These are phyloP conservation scores for Coemansia sp. DNA, from an alignment of 192 early-diverging fungal species.

Conservation along the genomic window DNA sequence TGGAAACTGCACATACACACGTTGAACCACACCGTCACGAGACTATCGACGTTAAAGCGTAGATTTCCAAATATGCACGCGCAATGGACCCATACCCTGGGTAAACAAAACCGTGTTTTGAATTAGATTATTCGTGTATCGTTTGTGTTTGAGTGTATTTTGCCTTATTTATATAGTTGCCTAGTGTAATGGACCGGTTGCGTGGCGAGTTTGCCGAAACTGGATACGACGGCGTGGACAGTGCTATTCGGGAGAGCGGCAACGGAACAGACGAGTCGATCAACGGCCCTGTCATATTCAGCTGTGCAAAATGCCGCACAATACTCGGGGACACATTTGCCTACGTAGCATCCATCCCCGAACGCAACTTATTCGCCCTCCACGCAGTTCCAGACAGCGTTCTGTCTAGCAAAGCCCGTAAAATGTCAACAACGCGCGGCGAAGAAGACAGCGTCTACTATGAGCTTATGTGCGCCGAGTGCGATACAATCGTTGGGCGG, in stretches of 20 bases:
- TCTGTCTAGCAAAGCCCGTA: conserved; percentile 15
- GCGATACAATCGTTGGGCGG: conserved; percentile 29
- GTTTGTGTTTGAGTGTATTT: not conserved
- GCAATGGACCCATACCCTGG: not conserved
- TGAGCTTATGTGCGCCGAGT: conserved; percentile 41
- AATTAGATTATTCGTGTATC: not conserved
- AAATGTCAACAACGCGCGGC: conserved; percentile 21
- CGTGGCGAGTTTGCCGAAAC: conserved; percentile 14
- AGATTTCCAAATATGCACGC: not conserved
- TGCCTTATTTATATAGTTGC: not conserved
- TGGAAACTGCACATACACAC: conserved; percentile 31
- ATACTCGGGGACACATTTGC: conserved; percentile 51
- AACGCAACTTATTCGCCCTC: conserved; percentile 41
- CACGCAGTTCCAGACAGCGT: conserved; percentile 40
- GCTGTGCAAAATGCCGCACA: conserved; percentile 49
- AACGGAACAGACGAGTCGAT: conserved; percentile 31
- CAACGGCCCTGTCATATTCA: conserved; percentile 45
- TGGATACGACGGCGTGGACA: conserved; percentile 2
- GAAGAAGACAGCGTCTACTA: conserved; percentile 38
- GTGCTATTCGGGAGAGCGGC: not conserved
- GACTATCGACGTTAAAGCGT: conserved; percentile 10
- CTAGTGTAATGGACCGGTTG: conserved; percentile 15
- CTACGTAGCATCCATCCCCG: conserved; percentile 41
- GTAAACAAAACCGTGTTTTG: not conserved
- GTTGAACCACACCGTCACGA: conserved; percentile 13